A percentile compares a stretch with the other conserved stretches of the same genome.
Evolutionary conservation across 345 rosid species (phyloP).

Genomic region (Lepidium didymum): DNA sequence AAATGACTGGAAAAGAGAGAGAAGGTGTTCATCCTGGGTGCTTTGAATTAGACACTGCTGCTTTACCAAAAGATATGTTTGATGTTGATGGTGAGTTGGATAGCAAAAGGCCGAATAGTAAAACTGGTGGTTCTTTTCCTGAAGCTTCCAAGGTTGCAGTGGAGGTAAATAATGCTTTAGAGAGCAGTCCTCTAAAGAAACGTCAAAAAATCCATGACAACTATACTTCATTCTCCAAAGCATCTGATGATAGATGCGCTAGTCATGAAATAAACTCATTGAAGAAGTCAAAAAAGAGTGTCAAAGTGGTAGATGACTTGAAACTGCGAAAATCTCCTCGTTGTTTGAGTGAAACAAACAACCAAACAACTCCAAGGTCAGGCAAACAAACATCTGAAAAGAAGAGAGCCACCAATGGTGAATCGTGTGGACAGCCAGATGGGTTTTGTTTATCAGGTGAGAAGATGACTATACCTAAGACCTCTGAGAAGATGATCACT

Average conservation of each 20-base stretch:
- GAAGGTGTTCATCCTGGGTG: slow-evolving; percentile 66
- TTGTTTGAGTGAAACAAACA: slow-evolving; percentile 4
- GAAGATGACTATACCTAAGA: slow-evolving; percentile 15
- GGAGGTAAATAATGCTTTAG: slow-evolving; percentile 3
- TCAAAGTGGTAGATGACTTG: neutral
- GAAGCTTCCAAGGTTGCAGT: slow-evolving; percentile 16
- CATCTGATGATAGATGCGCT: neutral
- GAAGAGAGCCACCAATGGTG: slow-evolving; percentile 9
- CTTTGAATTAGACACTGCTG: slow-evolving; percentile 72
- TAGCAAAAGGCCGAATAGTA: slow-evolving; percentile 6
- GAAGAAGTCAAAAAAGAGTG: slow-evolving; percentile 18
- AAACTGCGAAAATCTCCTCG: slow-evolving; percentile 18
- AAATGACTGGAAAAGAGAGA: slow-evolving; percentile 70
- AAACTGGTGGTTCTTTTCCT: slow-evolving; percentile 5
- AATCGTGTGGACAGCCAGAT: neutral
- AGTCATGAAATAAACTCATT: neutral
- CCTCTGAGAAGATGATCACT: slow-evolving; percentile 2
- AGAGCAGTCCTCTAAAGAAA: slow-evolving; percentile 26
- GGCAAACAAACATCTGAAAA: slow-evolving; percentile 5
- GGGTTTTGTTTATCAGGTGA: neutral
- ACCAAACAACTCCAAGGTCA: slow-evolving; percentile 1
- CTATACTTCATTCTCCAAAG: neutral
- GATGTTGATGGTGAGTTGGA: slow-evolving; percentile 10
- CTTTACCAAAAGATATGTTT: slow-evolving; percentile 41
- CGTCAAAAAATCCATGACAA: slow-evolving; percentile 10